Evolutionary conservation across 345 rosid genomes (phyloP).

Genomic region (Heritiera littoralis): DNA sequence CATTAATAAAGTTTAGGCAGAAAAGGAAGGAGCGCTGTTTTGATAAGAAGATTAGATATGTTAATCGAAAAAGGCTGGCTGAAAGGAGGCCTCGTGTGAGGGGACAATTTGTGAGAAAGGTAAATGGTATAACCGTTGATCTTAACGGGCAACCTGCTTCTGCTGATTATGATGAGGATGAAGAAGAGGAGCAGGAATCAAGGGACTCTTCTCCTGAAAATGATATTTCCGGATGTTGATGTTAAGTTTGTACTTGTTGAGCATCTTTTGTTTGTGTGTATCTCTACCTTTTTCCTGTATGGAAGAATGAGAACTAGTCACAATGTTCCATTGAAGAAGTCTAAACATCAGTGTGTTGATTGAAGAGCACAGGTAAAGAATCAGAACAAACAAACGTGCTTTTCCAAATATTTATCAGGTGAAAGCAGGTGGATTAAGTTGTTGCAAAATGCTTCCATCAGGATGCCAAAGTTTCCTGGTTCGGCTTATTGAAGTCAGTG

Average conservation of each 20-base stretch:
- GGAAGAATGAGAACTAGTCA: constrained; percentile 12
- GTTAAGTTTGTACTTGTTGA: background rate
- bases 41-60: constrained; percentile 95
- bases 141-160: constrained; percentile 78
- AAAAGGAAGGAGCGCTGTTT: constrained; percentile 94
- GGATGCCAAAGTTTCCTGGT: background rate
- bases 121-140: constrained; percentile 79
- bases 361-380: background rate
- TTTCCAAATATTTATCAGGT: constrained; percentile 2
- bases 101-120: constrained; percentile 96
- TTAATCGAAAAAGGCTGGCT: constrained; percentile 84
- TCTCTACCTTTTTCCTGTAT: background rate
- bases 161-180: constrained; percentile 75
- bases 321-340: constrained; percentile 6
- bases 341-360: constrained; percentile 13
- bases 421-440: background rate
- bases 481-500: constrained; percentile 1
- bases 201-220: constrained; percentile 68
- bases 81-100: constrained; percentile 97
- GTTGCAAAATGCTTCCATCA: background rate
- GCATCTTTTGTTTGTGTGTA: background rate
- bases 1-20: constrained; percentile 85
- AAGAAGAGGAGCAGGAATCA: constrained; percentile 64
- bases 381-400: background rate
- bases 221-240: constrained; percentile 45